Base-by-base conservation (phyloP, 306 rosid genomes). In the Prinsepia uniflora region DNA sequence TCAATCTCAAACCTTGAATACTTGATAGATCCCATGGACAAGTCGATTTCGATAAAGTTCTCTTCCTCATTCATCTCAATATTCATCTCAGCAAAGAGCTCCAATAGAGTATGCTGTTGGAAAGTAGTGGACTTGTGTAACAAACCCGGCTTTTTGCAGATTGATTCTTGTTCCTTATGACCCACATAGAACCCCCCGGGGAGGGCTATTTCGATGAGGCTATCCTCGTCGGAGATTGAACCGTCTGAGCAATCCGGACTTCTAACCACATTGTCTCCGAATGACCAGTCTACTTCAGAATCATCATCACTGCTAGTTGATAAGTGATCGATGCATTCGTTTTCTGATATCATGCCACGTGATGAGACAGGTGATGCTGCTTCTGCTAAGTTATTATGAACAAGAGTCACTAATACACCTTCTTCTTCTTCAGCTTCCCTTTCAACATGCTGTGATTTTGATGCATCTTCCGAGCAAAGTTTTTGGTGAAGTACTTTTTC, bases 11-110 rank as follows among this genome's bases (percentile, higher is more conserved):
- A 94, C 89, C 98, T 91, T 76, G 98, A 84, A 75, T 83, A 90
- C 87, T 90, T 90, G 82, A 94, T 94, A 70, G 97, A 94, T 41
- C 97, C 98, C 87, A 94, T 84, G 61, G 98, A 86, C 45, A 94
- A 80, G 84, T 94, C 98, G 54, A 94, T 94, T 90, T 94, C 98
- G 36, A 94, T 87, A 67, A 94, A 76, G 55, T 94, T 94, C 42
- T 94, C 98, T 78, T 94, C 98, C 72, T 93, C 98, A 72, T 68
- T 86, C 81, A 86, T 82, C 40, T 91, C 89, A n/a, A n/a, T n/a
- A 66, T 84, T 88, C 36, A 86, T 84, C 65, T 90, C 98, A 57
- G 96, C 83, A 20, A 91, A 78, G 50, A 94, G 74, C 74, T 94
- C 97, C 88, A 84, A 84, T 78, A 63, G 76, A 64, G 47, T 76